phyloP scores from a whole-genome alignment of 495 filamentous ascomycete genomes.

The Trichoderma erinaceum region DNA sequence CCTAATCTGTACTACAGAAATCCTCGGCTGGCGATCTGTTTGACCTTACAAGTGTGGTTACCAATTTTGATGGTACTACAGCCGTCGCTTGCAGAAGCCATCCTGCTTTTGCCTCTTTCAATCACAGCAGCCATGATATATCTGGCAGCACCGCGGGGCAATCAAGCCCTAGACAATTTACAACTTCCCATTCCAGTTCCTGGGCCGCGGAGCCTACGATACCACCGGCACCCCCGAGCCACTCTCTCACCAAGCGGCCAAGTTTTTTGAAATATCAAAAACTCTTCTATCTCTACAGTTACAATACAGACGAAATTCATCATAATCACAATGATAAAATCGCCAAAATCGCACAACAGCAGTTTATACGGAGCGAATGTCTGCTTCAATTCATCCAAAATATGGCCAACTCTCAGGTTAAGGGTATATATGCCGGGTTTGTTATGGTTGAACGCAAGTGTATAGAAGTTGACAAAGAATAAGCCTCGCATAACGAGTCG shows the following conservation, averaged over 20 bases:
- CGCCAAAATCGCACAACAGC: not conserved
- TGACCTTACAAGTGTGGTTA: not conserved
- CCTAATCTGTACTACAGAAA: not conserved
- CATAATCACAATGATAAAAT: not conserved
- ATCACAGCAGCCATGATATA: constrained; percentile 1
- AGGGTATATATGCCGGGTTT: constrained; percentile 69
- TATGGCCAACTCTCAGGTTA: constrained; percentile 40
- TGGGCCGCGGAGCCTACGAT: not conserved
- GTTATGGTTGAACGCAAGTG: constrained; percentile 77
- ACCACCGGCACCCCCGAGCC: not conserved
- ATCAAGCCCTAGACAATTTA: not conserved
- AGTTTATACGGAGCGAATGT: not conserved
- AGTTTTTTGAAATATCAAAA: not conserved
- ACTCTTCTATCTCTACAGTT: not conserved
- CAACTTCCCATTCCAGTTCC: constrained; percentile 3
- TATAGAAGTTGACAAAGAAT: constrained; percentile 62
- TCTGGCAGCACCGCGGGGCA: not conserved
- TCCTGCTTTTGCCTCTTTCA: not conserved
- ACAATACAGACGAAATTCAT: not conserved
- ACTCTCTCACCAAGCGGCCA: not conserved
- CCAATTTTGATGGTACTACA: not conserved
- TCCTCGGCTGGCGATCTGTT: not conserved
- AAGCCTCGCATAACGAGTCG: constrained; percentile 36
- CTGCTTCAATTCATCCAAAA: not conserved
- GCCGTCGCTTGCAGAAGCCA: not conserved